Percentiles rank a stretch among this genome's conserved stretches.
These are phyloP conservation scores for Penicillium decumbens DNA, from an alignment of 2,329 filamentous ascomycete genomes.

Conservation along the genomic window DNA sequence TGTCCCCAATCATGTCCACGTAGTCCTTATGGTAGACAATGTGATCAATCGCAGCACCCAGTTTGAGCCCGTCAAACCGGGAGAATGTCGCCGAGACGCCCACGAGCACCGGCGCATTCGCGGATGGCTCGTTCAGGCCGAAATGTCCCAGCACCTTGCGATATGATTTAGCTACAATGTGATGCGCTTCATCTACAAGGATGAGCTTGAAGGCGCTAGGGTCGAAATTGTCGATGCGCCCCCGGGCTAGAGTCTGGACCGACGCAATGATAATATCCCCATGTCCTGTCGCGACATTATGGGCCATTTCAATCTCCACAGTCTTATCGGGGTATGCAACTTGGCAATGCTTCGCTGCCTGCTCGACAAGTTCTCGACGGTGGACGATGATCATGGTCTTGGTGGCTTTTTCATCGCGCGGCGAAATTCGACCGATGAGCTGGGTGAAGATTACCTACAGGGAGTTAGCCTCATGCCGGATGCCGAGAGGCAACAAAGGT, in stretches of 20 bases:
- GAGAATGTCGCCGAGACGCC: conserved; percentile 81
- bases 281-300: conserved; percentile 65
- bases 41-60: conserved; percentile 84
- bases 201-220: conserved; percentile 78
- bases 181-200: conserved; percentile 93
- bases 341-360: conserved; percentile 80
- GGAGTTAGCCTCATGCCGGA: conserved; percentile 3
- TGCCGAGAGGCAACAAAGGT: neutral
- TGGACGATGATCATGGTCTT: conserved; percentile 91
- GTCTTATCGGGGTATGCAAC: conserved; percentile 72
- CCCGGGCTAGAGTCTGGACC: conserved; percentile 75
- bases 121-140: conserved; percentile 54
- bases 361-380: conserved; percentile 86
- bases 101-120: conserved; percentile 62
- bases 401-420: conserved; percentile 54
- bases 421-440: conserved; percentile 71
- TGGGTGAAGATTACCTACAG: conserved; percentile 87
- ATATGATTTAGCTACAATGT: conserved; percentile 84
- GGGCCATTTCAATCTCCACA: conserved; percentile 90
- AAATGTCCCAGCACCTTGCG: conserved; percentile 74
- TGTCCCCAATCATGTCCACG: conserved; percentile 76
- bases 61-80: conserved; percentile 75
- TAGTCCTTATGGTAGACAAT: conserved; percentile 93
- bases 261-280: conserved; percentile 95
- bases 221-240: conserved; percentile 76